phyloP scores from a whole-genome alignment of 164 flowering plant genomes.

The Saururus chinensis region DNA sequence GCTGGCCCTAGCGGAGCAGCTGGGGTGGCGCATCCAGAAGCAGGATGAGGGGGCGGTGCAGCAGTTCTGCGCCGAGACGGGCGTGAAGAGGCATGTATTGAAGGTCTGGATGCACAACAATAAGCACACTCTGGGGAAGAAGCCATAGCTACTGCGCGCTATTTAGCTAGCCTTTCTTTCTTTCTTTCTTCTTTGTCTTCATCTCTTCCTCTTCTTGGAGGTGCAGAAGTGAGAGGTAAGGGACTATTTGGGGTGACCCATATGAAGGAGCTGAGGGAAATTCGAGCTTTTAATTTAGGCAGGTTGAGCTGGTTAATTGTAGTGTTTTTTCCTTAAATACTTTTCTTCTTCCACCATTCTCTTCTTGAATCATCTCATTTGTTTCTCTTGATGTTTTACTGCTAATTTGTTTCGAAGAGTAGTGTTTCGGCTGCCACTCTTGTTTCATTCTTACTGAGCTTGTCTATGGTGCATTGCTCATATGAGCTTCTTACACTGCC shows the following conservation, averaged over 20 bases:
- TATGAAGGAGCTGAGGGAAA: not conserved
- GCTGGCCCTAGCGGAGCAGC: slow-evolving; percentile 24
- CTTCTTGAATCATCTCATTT: not conserved
- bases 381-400: not conserved
- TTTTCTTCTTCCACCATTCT: no score
- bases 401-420: not conserved
- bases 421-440: not conserved
- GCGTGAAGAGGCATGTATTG: slow-evolving; percentile 25
- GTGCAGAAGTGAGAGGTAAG: not conserved
- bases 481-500: no score
- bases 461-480: no score
- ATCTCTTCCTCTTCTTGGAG: not conserved
- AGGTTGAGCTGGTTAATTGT: not conserved
- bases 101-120: slow-evolving; percentile 92
- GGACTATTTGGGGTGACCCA: not conserved
- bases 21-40: slow-evolving; percentile 32
- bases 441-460: no score
- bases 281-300: not conserved
- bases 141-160: not conserved
- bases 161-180: not conserved
- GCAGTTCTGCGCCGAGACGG: slow-evolving; percentile 25
- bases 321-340: not conserved
- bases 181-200: not conserved
- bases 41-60: slow-evolving; percentile 20
- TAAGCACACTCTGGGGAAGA: slow-evolving; percentile 48